These are phyloP conservation scores for Insectozyma bohioensis DNA, from an alignment of 1,139 yeast genomes.

Conservation along the genomic window DNA sequence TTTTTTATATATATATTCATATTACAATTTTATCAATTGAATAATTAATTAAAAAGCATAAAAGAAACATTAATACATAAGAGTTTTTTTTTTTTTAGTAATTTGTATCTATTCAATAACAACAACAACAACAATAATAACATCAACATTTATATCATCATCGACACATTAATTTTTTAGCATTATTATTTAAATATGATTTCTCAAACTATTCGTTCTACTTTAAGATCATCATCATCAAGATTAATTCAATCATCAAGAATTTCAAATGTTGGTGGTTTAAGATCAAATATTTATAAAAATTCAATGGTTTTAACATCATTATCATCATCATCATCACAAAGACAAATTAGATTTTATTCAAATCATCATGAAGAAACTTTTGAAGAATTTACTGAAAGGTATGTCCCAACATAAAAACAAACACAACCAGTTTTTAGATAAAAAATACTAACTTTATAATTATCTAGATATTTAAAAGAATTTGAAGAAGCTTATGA, in stretches of 20 bases:
- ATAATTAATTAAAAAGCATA: too few relatives aligned
- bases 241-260: constrained; percentile 33
- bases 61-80: too few relatives aligned
- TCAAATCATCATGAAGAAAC: constrained; percentile 86
- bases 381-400: constrained; percentile 89
- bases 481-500: constrained; percentile 98
- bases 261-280: constrained; percentile 17
- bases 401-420: constrained; percentile 43
- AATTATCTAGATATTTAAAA: constrained; percentile 76
- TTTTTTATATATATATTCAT: too few relatives aligned
- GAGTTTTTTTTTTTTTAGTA: too few relatives aligned
- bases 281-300: constrained; percentile 18
- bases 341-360: constrained; percentile 53
- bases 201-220: constrained; percentile 53
- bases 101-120: too few relatives aligned
- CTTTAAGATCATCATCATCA: constrained; percentile 46
- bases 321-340: constrained; percentile 8
- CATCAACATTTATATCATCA: too few relatives aligned
- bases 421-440: background rate
- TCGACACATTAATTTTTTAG: background rate
- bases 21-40: too few relatives aligned
- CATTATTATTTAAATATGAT: constrained; percentile 46
- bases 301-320: too few relatives aligned
- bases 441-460: constrained; percentile 1
- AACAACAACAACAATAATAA: too few relatives aligned